A percentile compares a stretch with the other conserved stretches of the same genome.
Evolutionary conservation across 371 early-diverging fungal genomes (phyloP).

Genomic region (Mucor saturninus): DNA sequence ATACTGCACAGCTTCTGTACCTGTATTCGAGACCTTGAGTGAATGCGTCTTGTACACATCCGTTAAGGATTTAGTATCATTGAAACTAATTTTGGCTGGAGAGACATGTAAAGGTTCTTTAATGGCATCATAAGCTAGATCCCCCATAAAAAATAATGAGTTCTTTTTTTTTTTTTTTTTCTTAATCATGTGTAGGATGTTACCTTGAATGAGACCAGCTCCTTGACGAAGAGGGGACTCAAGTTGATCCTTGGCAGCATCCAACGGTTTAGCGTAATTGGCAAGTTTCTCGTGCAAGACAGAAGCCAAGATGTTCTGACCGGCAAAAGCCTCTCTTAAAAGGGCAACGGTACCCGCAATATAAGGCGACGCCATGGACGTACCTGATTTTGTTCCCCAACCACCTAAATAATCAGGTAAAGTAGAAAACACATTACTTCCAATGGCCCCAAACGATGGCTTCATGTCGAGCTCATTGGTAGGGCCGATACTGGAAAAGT

Average conservation of each 20-base stretch:
- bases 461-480: constrained; percentile 33
- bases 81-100: constrained; percentile 72
- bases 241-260: constrained; percentile 21
- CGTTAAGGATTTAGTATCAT: constrained; percentile 58
- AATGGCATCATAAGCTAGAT: constrained; percentile 62
- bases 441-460: constrained; percentile 64
- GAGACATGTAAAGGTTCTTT: constrained; percentile 51
- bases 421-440: constrained; percentile 73
- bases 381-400: constrained; percentile 65
- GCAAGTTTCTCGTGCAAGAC: constrained; percentile 40
- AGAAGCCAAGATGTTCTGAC: constrained; percentile 16
- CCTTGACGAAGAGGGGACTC: constrained; percentile 66
- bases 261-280: constrained; percentile 49
- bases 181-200: not conserved
- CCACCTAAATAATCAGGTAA: constrained; percentile 35
- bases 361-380: constrained; percentile 73
- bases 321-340: constrained; percentile 17
- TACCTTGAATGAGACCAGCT: constrained; percentile 62
- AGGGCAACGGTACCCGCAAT: constrained; percentile 71
- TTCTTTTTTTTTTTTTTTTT: not conserved
- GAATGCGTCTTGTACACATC: constrained; percentile 9
- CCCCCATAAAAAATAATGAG: not conserved
- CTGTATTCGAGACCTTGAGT: constrained; percentile 55
- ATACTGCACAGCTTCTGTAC: constrained; percentile 52
- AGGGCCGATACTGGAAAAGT: constrained; percentile 51